Evolutionary conservation across 1,284 basidiomycete species (phyloP).

Genomic region (Cystobasidium pallidum): DNA sequence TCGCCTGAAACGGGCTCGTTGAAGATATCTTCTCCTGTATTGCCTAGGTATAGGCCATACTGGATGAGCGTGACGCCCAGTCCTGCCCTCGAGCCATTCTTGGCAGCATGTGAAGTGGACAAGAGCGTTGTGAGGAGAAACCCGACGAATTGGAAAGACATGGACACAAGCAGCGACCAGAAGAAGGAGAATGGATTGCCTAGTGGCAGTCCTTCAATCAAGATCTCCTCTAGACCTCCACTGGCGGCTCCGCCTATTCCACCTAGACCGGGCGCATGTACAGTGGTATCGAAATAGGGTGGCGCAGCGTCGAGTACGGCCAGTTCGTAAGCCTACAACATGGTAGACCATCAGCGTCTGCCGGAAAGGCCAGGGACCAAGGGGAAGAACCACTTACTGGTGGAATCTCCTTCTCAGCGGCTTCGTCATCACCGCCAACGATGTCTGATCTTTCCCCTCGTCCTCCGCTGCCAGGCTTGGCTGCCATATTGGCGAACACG

Average conservation of each 20-base stretch:
- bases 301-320: constrained; percentile 91
- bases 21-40: neutral
- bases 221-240: constrained; percentile 60
- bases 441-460: constrained; percentile 51
- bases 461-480: constrained; percentile 66
- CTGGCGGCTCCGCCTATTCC: constrained; percentile 55
- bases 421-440: constrained; percentile 64
- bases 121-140: constrained; percentile 92
- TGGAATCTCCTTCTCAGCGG: constrained; percentile 78
- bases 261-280: constrained; percentile 64
- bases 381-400: constrained; percentile 69
- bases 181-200: constrained; percentile 72
- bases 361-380: neutral
- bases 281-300: constrained; percentile 95
- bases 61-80: constrained; percentile 93
- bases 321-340: constrained; percentile 75
- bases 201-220: constrained; percentile 63
- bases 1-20: constrained; percentile 9
- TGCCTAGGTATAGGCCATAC: constrained; percentile 44
- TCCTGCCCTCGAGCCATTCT: constrained; percentile 90
- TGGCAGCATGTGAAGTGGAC: constrained; percentile 84
- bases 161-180: constrained; percentile 80
- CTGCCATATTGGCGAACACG: constrained; percentile 92
- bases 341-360: constrained; percentile 29
- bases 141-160: constrained; percentile 87